A percentile compares a stretch with the other conserved stretches of the same genome.
phyloP scores from a whole-genome alignment of 1,284 basidiomycete species.

The Salmacisia buchloeana region DNA sequence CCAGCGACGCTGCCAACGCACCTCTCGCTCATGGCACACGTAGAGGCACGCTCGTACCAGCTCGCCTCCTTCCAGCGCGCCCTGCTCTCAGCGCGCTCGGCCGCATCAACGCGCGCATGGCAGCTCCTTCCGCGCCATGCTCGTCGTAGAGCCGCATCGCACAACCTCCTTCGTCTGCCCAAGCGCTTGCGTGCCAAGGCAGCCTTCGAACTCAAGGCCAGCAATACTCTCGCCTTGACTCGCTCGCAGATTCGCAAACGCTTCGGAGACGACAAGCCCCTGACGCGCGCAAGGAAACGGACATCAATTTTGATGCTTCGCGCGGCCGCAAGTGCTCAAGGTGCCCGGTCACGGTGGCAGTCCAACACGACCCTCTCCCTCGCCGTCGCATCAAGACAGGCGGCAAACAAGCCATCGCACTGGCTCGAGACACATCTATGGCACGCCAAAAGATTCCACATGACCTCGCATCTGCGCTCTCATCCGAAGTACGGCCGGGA shows the following conservation, averaged over 20 bases:
- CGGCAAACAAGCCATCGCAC: conserved; percentile 21
- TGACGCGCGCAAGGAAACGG: background rate
- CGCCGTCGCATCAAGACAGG: conserved; percentile 13
- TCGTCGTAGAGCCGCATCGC: conserved; percentile 42
- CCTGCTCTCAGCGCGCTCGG: conserved; percentile 25
- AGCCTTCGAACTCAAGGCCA: conserved; percentile 38
- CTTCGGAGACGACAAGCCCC: conserved; percentile 14
- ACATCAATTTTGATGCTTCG: background rate
- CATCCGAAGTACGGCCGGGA: background rate
- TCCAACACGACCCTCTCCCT: background rate
- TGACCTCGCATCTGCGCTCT: conserved; percentile 21
- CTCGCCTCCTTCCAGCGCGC: conserved; percentile 27
- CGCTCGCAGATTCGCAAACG: conserved; percentile 32
- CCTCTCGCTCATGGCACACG: conserved; percentile 21
- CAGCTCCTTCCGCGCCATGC: conserved; percentile 45
- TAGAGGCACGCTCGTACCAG: conserved; percentile 28
- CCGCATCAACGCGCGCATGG: conserved; percentile 44
- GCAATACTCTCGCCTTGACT: conserved; percentile 34
- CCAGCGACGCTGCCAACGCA: conserved; percentile 19
- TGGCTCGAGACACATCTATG: conserved; percentile 51
- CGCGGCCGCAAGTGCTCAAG: background rate
- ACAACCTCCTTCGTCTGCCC: conserved; percentile 46
- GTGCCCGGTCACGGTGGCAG: background rate
- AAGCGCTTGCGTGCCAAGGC: conserved; percentile 39
- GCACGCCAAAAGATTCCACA: conserved; percentile 48